phyloP scores from a whole-genome alignment of 2,329 filamentous ascomycete species.

The Fusarium humuli region DNA sequence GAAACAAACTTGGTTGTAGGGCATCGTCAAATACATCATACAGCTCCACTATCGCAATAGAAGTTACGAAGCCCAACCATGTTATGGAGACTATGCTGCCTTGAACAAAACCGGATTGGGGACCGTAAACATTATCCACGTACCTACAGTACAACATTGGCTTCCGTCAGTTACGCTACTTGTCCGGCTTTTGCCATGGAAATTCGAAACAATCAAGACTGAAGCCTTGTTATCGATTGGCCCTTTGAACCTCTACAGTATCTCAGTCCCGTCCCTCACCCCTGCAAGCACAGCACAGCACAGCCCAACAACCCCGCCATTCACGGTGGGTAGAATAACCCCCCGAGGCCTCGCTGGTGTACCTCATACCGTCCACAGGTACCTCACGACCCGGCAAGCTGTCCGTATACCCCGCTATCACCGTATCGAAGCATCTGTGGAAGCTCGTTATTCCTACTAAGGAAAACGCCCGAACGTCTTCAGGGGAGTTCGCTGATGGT shows the following conservation, averaged over 20 bases:
- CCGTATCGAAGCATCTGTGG: conserved; percentile 45
- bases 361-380: background rate
- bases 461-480: conserved; percentile 38
- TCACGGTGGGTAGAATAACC: conserved; percentile 25
- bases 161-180: conserved; percentile 28
- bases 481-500: conserved; percentile 31
- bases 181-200: conserved; percentile 26
- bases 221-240: conserved; percentile 37
- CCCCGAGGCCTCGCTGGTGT: conserved; percentile 20
- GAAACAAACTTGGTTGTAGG: conserved; percentile 26
- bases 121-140: conserved; percentile 14
- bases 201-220: conserved; percentile 9
- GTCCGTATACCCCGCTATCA: conserved; percentile 46
- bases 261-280: background rate
- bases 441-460: conserved; percentile 45
- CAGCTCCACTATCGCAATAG: conserved; percentile 1
- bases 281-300: conserved; percentile 39
- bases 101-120: conserved; percentile 37
- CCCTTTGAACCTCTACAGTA: conserved; percentile 2
- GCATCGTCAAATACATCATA: conserved; percentile 13
- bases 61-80: background rate
- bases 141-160: conserved; percentile 28
- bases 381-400: conserved; percentile 33
- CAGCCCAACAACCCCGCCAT: conserved; percentile 43
- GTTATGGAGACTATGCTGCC: background rate